A percentile compares a stretch with the other conserved stretches of the same genome.
These are phyloP conservation scores for Trichosporon asahii DNA, from an alignment of 1,284 basidiomycete genomes.

Conservation along the genomic window DNA sequence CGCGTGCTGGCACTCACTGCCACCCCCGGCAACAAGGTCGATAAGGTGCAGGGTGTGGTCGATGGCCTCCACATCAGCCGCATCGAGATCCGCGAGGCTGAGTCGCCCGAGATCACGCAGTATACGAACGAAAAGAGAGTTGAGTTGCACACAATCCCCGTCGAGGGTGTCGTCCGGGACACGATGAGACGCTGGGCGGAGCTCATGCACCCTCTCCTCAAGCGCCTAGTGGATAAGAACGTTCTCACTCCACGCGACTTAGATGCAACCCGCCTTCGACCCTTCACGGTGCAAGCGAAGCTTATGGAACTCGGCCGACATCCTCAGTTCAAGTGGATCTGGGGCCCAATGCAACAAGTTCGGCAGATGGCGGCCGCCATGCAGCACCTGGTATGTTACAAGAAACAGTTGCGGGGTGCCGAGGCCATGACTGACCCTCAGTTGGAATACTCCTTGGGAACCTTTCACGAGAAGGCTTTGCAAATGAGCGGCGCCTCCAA, in stretches of 20 bases:
- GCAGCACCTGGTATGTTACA: slow-evolving; percentile 66
- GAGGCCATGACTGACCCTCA: slow-evolving; percentile 43
- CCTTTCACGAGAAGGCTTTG: slow-evolving; percentile 66
- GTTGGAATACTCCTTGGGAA: slow-evolving; percentile 76
- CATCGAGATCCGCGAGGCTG: slow-evolving; percentile 91
- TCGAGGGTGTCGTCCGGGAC: slow-evolving; percentile 55
- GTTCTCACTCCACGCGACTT: slow-evolving; percentile 43
- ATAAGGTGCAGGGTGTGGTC: slow-evolving; percentile 85
- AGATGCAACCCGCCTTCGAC: slow-evolving; percentile 40
- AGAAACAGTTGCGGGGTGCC: background rate
- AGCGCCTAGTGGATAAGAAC: slow-evolving; percentile 40
- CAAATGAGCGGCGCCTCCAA: slow-evolving; percentile 48
- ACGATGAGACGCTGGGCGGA: slow-evolving; percentile 54
- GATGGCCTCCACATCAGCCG: slow-evolving; percentile 93
- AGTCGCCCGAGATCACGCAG: slow-evolving; percentile 77
- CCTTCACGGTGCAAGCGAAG: slow-evolving; percentile 42
- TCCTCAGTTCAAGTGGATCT: slow-evolving; percentile 31
- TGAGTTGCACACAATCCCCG: slow-evolving; percentile 64
- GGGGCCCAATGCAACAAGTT: slow-evolving; percentile 31
- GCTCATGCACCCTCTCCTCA: slow-evolving; percentile 61
- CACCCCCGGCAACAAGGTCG: slow-evolving; percentile 83
- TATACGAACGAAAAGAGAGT: slow-evolving; percentile 79
- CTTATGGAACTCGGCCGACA: slow-evolving; percentile 39
- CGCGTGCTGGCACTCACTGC: slow-evolving; percentile 91
- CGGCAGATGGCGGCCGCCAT: slow-evolving; percentile 67